Base-by-base conservation (phyloP, 768 basidiomycete genomes). In the Hygrocybe punicea region DNA sequence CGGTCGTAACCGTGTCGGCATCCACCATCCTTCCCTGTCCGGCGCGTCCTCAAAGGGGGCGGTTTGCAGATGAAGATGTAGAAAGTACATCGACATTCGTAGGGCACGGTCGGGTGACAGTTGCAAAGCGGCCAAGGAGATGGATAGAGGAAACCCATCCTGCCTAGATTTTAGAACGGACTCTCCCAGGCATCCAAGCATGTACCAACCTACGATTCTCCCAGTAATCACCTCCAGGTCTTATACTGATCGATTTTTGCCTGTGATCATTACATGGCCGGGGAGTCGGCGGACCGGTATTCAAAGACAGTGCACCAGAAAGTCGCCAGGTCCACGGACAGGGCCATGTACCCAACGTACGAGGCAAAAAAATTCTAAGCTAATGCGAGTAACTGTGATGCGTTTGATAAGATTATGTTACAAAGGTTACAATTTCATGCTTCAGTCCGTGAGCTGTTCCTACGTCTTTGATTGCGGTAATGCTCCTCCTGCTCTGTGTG, bases 11-110 rank as follows among this genome's bases (percentile, higher is more conserved):
- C 53, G 91, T 93, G 16, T 86, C 87, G 11, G 88, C 87, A 21
- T 91, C 90, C 19, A 83, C 81, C 66, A 76, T 91, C 39, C 74
- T 93, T 33, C 90, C 91, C 52, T 93, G 91, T 64, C 91, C 91
- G 7, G 89, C 83, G n/a, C 81, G 83, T 52, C 73, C 78, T 42
- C 73, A 81, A 58, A 80, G 81, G 62, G 74, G 64, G 55, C 81
- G 86, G 24, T 85, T 81, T 61, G 77, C 84, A 44, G 89, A 91
- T 62, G 76, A 73, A 47, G 77, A 76, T 24, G 63, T 63, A 55
- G 67, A 51, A 52, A 48, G 25, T 14, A 57, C 65, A 49, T 63
- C 60, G 36, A 51, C 61, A 17, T 46, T 62, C 46, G 62, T 62
- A 58, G 55, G 65, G 42, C 67, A 64, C 53, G 63, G 70, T 34